Conservation (phyloP, 352 stramenopile genomes). For the Phytophthora pini region DNA sequence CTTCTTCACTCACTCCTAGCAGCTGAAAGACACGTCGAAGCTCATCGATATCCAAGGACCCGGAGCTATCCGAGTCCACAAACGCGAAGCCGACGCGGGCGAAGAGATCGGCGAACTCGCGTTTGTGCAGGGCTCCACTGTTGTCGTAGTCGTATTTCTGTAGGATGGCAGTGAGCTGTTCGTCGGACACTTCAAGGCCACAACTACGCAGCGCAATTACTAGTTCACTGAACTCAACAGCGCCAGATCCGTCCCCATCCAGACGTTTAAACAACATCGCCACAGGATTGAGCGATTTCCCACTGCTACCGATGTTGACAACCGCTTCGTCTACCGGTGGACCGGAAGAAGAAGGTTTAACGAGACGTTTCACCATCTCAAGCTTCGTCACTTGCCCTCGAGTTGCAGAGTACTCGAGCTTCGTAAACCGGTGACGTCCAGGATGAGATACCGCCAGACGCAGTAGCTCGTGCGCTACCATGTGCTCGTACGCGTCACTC, state of each 20-base stretch:
- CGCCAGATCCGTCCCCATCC: slow-evolving; percentile 55
- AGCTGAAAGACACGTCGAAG: slow-evolving; percentile 58
- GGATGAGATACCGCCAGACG: slow-evolving; percentile 61
- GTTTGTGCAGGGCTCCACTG: slow-evolving; percentile 46
- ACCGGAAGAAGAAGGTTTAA: slow-evolving; percentile 8
- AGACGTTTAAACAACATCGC: slow-evolving; percentile 52
- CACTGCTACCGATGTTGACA: slow-evolving; percentile 2
- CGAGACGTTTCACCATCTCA: slow-evolving; percentile 21
- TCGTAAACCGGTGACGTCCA: slow-evolving; percentile 54
- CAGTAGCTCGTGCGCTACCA: slow-evolving; percentile 75
- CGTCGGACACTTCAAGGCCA: slow-evolving; percentile 46
- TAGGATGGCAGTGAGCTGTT: slow-evolving; percentile 40
- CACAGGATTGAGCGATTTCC: slow-evolving; percentile 26
- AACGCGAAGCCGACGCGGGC: slow-evolving; percentile 62
- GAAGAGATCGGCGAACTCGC: slow-evolving; percentile 68
- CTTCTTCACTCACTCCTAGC: slow-evolving; percentile 53
- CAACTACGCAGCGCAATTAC: slow-evolving; percentile 38
- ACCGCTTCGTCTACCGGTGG: background rate
- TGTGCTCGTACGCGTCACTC: slow-evolving; percentile 76
- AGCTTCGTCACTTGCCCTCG: slow-evolving; percentile 24
- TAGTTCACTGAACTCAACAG: slow-evolving; percentile 52
- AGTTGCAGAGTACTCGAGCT: slow-evolving; percentile 48
- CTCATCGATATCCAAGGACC: slow-evolving; percentile 55
- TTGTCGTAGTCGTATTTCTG: slow-evolving; percentile 65
- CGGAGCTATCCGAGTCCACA: slow-evolving; percentile 65